Percentiles rank a stretch among this genome's conserved stretches.
Conservation (phyloP, 2,329 filamentous ascomycete species). For the Diaporthe velutina region DNA sequence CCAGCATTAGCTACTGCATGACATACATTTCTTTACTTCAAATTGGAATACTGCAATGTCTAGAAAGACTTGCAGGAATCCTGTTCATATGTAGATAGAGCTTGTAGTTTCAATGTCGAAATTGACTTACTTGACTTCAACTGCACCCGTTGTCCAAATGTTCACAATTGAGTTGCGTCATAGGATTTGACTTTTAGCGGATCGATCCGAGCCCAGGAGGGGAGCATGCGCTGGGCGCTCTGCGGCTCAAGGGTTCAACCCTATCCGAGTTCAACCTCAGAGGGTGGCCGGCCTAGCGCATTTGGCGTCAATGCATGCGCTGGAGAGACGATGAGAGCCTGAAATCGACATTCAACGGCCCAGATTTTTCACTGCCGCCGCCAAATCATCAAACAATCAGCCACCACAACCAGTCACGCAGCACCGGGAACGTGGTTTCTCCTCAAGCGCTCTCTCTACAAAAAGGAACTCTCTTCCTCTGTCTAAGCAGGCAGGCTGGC, state of each 20-base stretch:
- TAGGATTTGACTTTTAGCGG: neutral
- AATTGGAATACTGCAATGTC: neutral
- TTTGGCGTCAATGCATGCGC: slow-evolving; percentile 7
- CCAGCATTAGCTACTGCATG: neutral
- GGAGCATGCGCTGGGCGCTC: too few relatives aligned
- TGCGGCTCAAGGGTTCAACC: neutral
- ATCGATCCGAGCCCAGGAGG: too few relatives aligned
- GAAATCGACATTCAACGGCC: neutral
- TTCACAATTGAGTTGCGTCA: neutral
- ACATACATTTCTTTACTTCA: neutral
- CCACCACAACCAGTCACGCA: neutral
- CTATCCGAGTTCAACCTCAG: neutral
- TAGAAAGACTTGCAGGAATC: neutral
- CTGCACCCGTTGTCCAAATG: too few relatives aligned
- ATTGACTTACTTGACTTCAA: neutral
- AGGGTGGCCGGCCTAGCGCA: neutral
- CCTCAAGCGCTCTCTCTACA: neutral
- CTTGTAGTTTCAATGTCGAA: neutral
- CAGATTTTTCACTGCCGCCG: neutral
- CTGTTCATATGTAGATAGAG: neutral
- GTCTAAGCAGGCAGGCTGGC: neutral
- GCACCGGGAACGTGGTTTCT: neutral
- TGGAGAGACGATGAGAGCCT: neutral
- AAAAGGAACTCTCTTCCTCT: neutral
- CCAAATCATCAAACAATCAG: neutral